Evolutionary conservation across 139 green algal genomes (phyloP).

Genomic region (Parachlorella kessleri): DNA sequence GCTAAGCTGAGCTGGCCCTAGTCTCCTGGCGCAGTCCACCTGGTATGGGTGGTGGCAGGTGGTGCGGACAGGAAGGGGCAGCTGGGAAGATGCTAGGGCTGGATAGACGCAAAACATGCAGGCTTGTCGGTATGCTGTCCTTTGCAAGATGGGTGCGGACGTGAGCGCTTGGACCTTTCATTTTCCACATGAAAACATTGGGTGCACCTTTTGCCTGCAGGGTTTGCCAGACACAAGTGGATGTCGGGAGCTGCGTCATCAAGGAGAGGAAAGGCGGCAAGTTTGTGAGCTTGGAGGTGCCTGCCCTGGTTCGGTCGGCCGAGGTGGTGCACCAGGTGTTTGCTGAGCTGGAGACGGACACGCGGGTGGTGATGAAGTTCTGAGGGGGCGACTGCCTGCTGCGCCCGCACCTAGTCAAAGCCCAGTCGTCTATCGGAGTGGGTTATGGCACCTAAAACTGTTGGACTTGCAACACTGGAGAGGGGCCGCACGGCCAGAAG

Average conservation of each 20-base stretch:
- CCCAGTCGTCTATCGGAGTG: neutral
- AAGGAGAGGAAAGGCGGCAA: slow-evolving; percentile 55
- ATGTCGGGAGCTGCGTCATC: slow-evolving; percentile 24
- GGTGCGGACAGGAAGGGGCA: too few species aligned
- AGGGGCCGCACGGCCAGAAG: neutral
- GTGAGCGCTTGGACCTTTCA: too few species aligned
- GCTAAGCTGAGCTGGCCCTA: too few species aligned
- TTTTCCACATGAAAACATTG: too few species aligned
- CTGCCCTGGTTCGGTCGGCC: slow-evolving; percentile 12
- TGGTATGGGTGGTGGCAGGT: too few species aligned
- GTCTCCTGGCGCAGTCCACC: too few species aligned
- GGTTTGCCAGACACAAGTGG: slow-evolving; percentile 28
- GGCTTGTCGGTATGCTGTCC: too few species aligned
- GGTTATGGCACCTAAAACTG: neutral
- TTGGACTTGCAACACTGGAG: neutral
- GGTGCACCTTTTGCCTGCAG: too few species aligned
- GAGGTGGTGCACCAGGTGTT: slow-evolving; percentile 24
- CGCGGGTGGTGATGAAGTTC: slow-evolving; percentile 27
- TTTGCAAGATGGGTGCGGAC: too few species aligned
- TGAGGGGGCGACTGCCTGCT: neutral
- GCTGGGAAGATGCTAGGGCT: too few species aligned
- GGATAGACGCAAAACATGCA: too few species aligned
- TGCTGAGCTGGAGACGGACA: slow-evolving; percentile 13
- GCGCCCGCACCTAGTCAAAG: neutral
- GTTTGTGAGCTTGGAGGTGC: slow-evolving; percentile 53